Evolutionary conservation across 352 stramenopile species (phyloP).

Genomic region (Phytophthora quininea): DNA sequence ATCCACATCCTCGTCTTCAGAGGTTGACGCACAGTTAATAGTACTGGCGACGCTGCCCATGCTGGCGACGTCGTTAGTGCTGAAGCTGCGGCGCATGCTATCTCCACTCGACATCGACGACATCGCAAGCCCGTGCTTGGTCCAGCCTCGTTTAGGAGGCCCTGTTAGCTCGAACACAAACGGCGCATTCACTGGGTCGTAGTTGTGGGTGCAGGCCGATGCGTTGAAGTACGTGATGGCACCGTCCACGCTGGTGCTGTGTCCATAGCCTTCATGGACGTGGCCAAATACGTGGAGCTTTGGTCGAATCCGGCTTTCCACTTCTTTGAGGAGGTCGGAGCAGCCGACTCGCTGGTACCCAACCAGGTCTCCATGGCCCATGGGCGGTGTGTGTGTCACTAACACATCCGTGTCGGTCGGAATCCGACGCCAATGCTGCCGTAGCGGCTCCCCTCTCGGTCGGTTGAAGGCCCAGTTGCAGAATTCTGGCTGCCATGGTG

Average conservation of each 20-base stretch:
- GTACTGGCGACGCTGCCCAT: constrained; percentile 21
- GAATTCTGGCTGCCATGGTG: constrained; percentile 84
- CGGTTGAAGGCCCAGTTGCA: constrained; percentile 87
- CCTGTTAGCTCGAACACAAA: constrained; percentile 63
- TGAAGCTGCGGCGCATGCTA: constrained; percentile 30
- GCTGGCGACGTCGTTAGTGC: constrained; percentile 31
- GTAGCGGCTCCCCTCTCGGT: constrained; percentile 48
- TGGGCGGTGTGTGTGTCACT: constrained; percentile 87
- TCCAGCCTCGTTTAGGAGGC: constrained; percentile 33
- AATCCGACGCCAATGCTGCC: constrained; percentile 55
- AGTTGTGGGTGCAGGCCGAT: constrained; percentile 76
- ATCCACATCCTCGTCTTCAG: constrained; percentile 21
- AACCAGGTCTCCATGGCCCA: constrained; percentile 77
- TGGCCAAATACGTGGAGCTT: constrained; percentile 91
- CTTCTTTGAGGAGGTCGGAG: constrained; percentile 69
- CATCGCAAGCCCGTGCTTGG: constrained; percentile 9
- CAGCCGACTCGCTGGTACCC: constrained; percentile 68
- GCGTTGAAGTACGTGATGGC: constrained; percentile 89
- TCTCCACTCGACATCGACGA: not conserved
- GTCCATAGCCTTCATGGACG: constrained; percentile 89
- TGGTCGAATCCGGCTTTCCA: constrained; percentile 71
- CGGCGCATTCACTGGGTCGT: constrained; percentile 70
- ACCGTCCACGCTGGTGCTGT: constrained; percentile 62
- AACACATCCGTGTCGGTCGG: constrained; percentile 82
- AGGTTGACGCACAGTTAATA: constrained; percentile 1